phyloP scores from a whole-genome alignment of 148 eudicot species.

The Heliamphora exappendiculata region DNA sequence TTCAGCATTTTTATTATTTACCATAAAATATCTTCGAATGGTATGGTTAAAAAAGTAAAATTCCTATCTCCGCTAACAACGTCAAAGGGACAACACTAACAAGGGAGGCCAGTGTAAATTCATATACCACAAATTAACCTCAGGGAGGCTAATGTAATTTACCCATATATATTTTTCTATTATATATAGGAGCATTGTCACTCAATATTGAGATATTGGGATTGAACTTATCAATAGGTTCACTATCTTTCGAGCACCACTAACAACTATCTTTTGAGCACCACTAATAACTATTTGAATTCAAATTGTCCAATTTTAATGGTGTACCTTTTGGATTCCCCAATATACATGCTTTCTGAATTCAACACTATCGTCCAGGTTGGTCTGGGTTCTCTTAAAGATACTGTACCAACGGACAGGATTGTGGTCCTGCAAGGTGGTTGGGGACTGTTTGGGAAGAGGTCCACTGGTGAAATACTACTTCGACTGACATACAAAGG shows the following conservation, averaged over 20 bases:
- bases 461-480: conserved; percentile 67
- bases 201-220: neutral
- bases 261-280: neutral
- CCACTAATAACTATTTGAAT: neutral
- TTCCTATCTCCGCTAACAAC: too few species aligned
- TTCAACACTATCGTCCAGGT: conserved; percentile 36
- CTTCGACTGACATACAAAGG: conserved; percentile 91
- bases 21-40: too few species aligned
- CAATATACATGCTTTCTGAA: neutral
- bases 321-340: neutral
- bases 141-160: too few species aligned
- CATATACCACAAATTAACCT: too few species aligned
- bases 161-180: too few species aligned
- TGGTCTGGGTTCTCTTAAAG: conserved; percentile 73
- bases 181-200: too few species aligned
- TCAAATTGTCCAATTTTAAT: neutral
- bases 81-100: too few species aligned
- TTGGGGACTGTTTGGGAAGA: conserved; percentile 63
- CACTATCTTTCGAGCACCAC: neutral
- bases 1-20: too few species aligned
- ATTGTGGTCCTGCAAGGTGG: conserved; percentile 67
- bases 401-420: conserved; percentile 87
- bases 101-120: too few species aligned
- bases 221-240: neutral
- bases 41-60: too few species aligned